phyloP scores from a whole-genome alignment of 371 early-diverging fungal genomes.

The Mortierella sp. region DNA sequence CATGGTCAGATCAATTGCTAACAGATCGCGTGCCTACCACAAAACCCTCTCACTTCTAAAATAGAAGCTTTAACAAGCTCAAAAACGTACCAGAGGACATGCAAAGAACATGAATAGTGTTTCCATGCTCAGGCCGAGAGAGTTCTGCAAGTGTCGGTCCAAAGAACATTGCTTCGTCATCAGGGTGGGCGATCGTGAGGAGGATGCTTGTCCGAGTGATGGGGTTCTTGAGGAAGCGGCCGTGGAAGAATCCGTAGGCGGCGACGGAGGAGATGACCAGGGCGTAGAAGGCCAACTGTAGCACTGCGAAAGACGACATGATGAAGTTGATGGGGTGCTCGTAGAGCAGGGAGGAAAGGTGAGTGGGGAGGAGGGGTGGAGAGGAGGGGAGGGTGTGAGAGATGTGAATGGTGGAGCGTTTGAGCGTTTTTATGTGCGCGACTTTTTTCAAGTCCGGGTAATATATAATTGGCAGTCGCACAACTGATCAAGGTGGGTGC shows the following conservation, averaged over 20 bases:
- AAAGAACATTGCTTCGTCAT: constrained; percentile 99
- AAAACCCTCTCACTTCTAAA: neutral
- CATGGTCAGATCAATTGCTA: neutral
- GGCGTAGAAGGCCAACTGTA: constrained; percentile 33
- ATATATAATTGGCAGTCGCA: neutral
- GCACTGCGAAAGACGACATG: constrained; percentile 16
- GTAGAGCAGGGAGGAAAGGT: neutral
- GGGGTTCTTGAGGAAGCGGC: constrained; percentile 38
- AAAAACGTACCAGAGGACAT: constrained; percentile 83
- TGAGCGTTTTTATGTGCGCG: neutral
- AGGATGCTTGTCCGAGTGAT: constrained; percentile 68
- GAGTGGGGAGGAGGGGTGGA: neutral
- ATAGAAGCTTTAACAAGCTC: neutral
- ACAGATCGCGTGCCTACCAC: neutral
- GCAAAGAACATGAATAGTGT: constrained; percentile 82
- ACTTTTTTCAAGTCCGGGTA: neutral
- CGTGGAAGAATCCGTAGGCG: constrained; percentile 48
- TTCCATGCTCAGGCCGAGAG: constrained; percentile 59
- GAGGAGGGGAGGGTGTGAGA: neutral
- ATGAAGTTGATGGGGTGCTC: neutral
- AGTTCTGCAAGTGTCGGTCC: constrained; percentile 85
- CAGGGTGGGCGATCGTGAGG: constrained; percentile 97
- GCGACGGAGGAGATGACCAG: constrained; percentile 25
- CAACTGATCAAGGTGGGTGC: neutral
- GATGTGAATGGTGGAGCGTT: neutral